phyloP scores from a whole-genome alignment of 2,329 filamentous ascomycete genomes.

The Colletotrichum orchidophilum region DNA sequence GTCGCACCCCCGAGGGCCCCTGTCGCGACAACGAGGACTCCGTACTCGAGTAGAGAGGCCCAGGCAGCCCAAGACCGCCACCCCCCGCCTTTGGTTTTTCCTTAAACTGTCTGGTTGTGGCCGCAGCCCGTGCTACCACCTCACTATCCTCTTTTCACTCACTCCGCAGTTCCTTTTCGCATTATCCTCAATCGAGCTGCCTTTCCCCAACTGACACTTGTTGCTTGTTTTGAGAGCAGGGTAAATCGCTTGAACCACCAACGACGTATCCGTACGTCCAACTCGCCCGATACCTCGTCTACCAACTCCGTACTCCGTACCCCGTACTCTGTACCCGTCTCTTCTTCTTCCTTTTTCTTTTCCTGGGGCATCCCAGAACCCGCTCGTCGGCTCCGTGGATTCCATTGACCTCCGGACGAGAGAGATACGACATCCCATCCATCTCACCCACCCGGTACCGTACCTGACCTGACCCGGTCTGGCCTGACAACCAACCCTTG shows the following conservation, averaged over 20 bases:
- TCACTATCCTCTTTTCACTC: conserved; percentile 61
- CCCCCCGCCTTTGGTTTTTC: conserved; percentile 43
- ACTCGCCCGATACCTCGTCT: neutral
- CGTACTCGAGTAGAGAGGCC: conserved; percentile 4
- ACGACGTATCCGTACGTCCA: conserved; percentile 38
- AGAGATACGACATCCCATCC: neutral
- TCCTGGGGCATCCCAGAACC: conserved; percentile 25
- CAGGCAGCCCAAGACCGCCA: conserved; percentile 35
- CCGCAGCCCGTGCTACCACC: conserved; percentile 58
- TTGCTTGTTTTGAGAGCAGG: conserved; percentile 50
- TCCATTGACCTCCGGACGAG: neutral
- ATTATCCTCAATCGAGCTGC: conserved; percentile 45
- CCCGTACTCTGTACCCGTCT: neutral
- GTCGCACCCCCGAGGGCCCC: conserved; percentile 25
- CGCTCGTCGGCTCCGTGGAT: conserved; percentile 27
- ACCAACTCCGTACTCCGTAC: neutral
- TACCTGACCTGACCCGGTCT: neutral
- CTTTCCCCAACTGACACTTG: conserved; percentile 48
- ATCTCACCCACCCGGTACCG: neutral
- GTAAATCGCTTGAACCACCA: conserved; percentile 42
- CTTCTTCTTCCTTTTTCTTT: conserved; percentile 37
- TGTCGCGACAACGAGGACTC: conserved; percentile 21
- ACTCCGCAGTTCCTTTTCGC: conserved; percentile 57
- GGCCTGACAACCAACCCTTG: neutral
- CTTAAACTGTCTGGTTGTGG: conserved; percentile 52